These are phyloP conservation scores for Dactylonectria estremocensis DNA, from an alignment of 2,329 filamentous ascomycete species.

Conservation along the genomic window DNA sequence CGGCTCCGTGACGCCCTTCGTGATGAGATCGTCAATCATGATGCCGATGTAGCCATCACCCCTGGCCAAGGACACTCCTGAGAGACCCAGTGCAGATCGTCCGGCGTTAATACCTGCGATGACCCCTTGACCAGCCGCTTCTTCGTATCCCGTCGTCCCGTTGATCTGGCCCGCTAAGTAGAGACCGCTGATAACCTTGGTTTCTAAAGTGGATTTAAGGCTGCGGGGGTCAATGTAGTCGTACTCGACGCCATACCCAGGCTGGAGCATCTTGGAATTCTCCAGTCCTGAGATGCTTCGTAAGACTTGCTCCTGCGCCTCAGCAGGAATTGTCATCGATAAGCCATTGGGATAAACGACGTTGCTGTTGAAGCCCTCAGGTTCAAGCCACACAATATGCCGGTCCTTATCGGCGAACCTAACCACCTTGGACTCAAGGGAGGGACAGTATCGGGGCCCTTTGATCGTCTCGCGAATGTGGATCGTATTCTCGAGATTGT, in stretches of 20 bases:
- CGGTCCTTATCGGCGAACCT: slow-evolving; percentile 84
- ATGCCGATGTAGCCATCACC: slow-evolving; percentile 97
- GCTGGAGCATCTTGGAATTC: slow-evolving; percentile 90
- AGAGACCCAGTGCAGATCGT: slow-evolving; percentile 77
- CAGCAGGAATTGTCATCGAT: slow-evolving; percentile 94
- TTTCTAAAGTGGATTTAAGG: slow-evolving; percentile 91
- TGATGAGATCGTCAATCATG: slow-evolving; percentile 98
- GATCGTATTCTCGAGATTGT: slow-evolving; percentile 94
- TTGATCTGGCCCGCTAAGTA: slow-evolving; percentile 98
- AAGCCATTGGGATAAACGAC: slow-evolving; percentile 97
- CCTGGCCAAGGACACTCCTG: slow-evolving; percentile 79
- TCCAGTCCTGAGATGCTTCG: slow-evolving; percentile 91
- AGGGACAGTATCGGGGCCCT: slow-evolving; percentile 95
- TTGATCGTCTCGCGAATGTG: slow-evolving; percentile 97
- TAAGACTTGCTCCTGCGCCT: slow-evolving; percentile 88
- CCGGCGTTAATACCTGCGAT: slow-evolving; percentile 96
- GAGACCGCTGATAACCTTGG: slow-evolving; percentile 89
- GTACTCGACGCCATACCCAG: slow-evolving; percentile 98
- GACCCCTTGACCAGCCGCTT: slow-evolving; percentile 94
- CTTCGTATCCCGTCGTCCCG: slow-evolving; percentile 97
- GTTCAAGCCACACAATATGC: slow-evolving; percentile 97
- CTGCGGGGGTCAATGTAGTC: slow-evolving; percentile 97
- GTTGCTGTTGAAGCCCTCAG: slow-evolving; percentile 92
- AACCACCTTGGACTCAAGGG: slow-evolving; percentile 93
- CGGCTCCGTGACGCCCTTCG: slow-evolving; percentile 95